phyloP scores from a whole-genome alignment of 169 alveolate genomes.

The Sarcocystis neurona region DNA sequence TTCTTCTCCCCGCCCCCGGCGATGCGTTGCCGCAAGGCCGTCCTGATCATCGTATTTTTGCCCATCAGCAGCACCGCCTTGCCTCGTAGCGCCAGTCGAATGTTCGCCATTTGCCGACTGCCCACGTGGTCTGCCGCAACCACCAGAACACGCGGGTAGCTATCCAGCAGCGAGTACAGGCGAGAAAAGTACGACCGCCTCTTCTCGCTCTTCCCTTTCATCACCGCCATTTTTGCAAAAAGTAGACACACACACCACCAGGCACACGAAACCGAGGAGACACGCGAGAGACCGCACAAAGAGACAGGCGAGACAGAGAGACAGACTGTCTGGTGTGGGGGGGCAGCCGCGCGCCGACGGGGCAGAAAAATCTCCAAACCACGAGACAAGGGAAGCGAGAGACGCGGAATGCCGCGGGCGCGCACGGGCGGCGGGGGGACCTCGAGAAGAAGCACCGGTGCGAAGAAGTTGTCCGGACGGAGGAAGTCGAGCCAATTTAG shows the following conservation, averaged over 20 bases:
- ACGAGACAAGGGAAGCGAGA: not conserved
- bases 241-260: not conserved
- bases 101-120: conserved; percentile 92
- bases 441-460: too few relatives aligned
- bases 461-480: too few relatives aligned
- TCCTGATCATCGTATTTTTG: conserved; percentile 95
- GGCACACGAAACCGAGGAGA: not conserved
- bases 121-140: conserved; percentile 96
- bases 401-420: too few relatives aligned
- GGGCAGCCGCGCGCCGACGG: not conserved
- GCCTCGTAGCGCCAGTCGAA: conserved; percentile 92
- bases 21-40: conserved; percentile 87
- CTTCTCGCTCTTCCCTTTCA: conserved; percentile 1
- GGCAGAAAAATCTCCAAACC: not conserved
- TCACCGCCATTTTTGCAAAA: not conserved
- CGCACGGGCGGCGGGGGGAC: too few relatives aligned
- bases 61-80: conserved; percentile 94
- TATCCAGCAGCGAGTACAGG: conserved; percentile 38
- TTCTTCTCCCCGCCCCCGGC: too few relatives aligned
- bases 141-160: conserved; percentile 84
- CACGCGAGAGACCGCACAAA: not conserved
- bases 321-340: not conserved
- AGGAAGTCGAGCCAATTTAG: too few relatives aligned
- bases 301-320: not conserved
- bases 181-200: conserved; percentile 44